phyloP scores from a whole-genome alignment of 495 filamentous ascomycete species.

The Talaromyces adpressus region DNA sequence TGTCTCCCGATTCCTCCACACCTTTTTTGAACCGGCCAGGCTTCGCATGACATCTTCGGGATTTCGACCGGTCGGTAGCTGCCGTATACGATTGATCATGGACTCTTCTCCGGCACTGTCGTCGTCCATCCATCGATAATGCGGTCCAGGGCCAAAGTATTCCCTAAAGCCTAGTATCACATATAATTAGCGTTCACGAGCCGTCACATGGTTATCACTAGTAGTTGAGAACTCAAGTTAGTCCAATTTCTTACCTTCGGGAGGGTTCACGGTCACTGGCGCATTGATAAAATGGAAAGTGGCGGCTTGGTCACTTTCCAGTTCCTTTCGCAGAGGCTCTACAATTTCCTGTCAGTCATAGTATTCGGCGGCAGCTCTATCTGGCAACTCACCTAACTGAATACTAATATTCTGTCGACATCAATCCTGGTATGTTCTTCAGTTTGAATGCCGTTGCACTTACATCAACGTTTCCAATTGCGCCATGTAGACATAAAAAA shows the following conservation, averaged over 20 bases:
- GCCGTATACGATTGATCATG: conserved; percentile 40
- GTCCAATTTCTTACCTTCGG: conserved; percentile 16
- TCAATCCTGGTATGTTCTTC: conserved; percentile 1
- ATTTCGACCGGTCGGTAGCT: conserved; percentile 37
- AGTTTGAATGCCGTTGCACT: background rate
- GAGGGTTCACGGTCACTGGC: conserved; percentile 33
- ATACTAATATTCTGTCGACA: conserved; percentile 42
- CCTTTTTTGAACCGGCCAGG: conserved; percentile 15
- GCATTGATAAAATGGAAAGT: conserved; percentile 44
- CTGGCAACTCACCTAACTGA: conserved; percentile 30
- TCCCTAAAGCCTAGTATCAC: conserved; percentile 32
- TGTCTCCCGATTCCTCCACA: conserved; percentile 16
- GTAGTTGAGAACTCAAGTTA: background rate
- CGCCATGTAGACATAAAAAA: conserved; percentile 24
- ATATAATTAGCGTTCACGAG: background rate
- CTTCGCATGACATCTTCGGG: conserved; percentile 45
- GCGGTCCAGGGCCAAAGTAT: conserved; percentile 45
- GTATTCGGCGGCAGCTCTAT: background rate
- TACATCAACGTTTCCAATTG: conserved; percentile 26
- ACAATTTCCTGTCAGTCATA: background rate
- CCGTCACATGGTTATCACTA: background rate
- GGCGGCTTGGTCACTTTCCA: conserved; percentile 31
- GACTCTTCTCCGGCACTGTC: conserved; percentile 35
- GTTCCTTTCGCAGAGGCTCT: conserved; percentile 37
- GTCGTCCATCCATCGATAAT: conserved; percentile 45